These are phyloP conservation scores for Colletotrichum endophyticum DNA, from an alignment of 2,329 filamentous ascomycete species.

Conservation along the genomic window DNA sequence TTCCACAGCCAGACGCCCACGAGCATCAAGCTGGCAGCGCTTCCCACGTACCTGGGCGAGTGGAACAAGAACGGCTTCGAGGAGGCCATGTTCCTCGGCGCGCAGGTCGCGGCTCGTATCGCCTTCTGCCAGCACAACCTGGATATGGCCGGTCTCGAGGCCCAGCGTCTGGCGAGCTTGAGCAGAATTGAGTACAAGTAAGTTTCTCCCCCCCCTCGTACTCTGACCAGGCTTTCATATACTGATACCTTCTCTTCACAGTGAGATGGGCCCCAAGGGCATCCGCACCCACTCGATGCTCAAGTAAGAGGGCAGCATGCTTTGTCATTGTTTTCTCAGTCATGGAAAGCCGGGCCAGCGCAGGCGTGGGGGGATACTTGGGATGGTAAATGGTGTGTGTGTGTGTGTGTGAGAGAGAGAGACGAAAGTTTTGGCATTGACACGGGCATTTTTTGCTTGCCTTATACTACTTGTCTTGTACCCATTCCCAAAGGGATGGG, in stretches of 20 bases:
- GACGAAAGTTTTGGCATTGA: neutral
- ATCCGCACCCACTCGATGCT: slow-evolving; percentile 60
- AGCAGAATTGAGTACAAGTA: slow-evolving; percentile 67
- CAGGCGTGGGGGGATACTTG: neutral
- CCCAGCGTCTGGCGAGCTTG: slow-evolving; percentile 61
- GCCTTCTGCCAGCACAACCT: slow-evolving; percentile 65
- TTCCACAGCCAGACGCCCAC: slow-evolving; percentile 78
- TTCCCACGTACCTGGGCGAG: slow-evolving; percentile 87
- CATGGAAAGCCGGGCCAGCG: neutral
- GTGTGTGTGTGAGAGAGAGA: neutral
- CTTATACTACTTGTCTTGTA: neutral
- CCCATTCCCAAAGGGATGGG: neutral
- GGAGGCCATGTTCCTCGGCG: slow-evolving; percentile 85
- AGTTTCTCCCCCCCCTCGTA: slow-evolving; percentile 29
- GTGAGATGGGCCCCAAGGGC: slow-evolving; percentile 59
- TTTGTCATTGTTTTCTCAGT: neutral
- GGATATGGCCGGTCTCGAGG: slow-evolving; percentile 55
- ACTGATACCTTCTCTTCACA: slow-evolving; percentile 27
- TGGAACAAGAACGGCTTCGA: slow-evolving; percentile 85
- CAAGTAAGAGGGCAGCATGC: slow-evolving; percentile 32
- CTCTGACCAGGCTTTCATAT: neutral
- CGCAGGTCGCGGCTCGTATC: slow-evolving; percentile 78
- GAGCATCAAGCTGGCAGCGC: slow-evolving; percentile 76
- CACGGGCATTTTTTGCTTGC: neutral
- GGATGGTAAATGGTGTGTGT: neutral